These are phyloP conservation scores for Komagataella phaffii DNA, from an alignment of 805 yeast genomes.

Conservation along the genomic window DNA sequence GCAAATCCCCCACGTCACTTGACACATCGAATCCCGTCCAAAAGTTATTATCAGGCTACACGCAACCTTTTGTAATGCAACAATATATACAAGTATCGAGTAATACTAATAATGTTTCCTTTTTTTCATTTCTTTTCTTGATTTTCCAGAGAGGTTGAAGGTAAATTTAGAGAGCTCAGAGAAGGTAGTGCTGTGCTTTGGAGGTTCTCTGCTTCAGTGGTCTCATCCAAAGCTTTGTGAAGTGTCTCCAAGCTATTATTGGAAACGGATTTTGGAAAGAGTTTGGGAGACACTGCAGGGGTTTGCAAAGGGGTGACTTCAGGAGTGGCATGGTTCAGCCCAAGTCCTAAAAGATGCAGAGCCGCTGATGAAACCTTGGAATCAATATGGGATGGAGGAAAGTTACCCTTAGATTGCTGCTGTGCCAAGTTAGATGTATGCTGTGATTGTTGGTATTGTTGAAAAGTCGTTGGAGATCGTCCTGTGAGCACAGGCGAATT, in stretches of 20 bases:
- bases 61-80: not conserved
- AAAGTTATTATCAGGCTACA: not conserved
- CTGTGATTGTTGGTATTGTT: constrained; percentile 3
- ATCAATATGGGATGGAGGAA: not conserved
- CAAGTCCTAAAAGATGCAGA: constrained; percentile 14
- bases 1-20: not conserved
- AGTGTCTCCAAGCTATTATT: not conserved
- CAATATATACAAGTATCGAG: not conserved
- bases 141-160: not conserved
- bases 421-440: constrained; percentile 5
- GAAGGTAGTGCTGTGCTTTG: constrained; percentile 25
- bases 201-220: not conserved
- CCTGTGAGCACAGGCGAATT: constrained; percentile 24
- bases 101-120: not conserved
- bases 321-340: constrained; percentile 10
- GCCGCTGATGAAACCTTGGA: constrained; percentile 14
- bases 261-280: constrained; percentile 7
- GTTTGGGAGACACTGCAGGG: constrained; percentile 22
- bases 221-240: constrained; percentile 5
- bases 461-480: constrained; percentile 13
- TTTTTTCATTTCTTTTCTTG: not conserved
- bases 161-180: constrained; percentile 31
- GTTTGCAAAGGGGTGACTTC: constrained; percentile 20
- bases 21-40: not conserved
- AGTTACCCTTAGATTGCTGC: not conserved